phyloP scores from a whole-genome alignment of 805 yeast species.

The Saturnispora kantuleensis region DNA sequence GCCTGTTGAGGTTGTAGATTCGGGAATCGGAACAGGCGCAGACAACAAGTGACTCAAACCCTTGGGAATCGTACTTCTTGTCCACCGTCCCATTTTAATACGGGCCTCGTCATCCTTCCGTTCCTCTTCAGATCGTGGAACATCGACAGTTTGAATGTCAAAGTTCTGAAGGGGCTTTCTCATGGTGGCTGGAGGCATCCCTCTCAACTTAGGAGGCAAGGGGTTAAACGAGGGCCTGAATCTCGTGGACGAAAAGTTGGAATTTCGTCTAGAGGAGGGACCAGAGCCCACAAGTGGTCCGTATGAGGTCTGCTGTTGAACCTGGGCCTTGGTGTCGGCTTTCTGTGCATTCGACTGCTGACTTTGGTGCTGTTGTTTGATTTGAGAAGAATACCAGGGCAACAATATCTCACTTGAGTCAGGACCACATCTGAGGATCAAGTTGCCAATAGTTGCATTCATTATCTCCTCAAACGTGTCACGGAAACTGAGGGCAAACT shows the following conservation, averaged over 20 bases:
- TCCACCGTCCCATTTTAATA: slow-evolving; percentile 39
- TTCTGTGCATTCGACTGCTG: background rate
- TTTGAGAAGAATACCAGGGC: slow-evolving; percentile 13
- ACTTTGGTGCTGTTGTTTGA: slow-evolving; percentile 3
- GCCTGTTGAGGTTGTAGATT: background rate
- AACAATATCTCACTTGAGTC: slow-evolving; percentile 49
- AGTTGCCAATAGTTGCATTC: slow-evolving; percentile 54
- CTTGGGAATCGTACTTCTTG: slow-evolving; percentile 43
- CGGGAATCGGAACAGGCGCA: slow-evolving; percentile 13
- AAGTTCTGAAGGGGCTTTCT: slow-evolving; percentile 34
- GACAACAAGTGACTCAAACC: slow-evolving; percentile 41
- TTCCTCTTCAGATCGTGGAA: slow-evolving; percentile 29
- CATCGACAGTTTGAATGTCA: slow-evolving; percentile 24
- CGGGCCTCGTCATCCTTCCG: slow-evolving; percentile 38
- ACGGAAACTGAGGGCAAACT: slow-evolving; percentile 50
- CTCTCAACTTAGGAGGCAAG: slow-evolving; percentile 15
- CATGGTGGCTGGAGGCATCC: slow-evolving; percentile 52
- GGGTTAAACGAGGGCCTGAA: background rate
- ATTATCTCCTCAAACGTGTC: slow-evolving; percentile 60
- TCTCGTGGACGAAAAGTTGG: background rate
- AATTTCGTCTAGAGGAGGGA: too few relatives aligned
- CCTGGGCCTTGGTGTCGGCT: background rate
- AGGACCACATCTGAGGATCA: slow-evolving; percentile 54
- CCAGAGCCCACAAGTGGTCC: too few relatives aligned
- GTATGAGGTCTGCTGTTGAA: background rate